Evolutionary conservation across 2,329 filamentous ascomycete genomes (phyloP).

Genomic region (Davidsoniella neocaledoniae): DNA sequence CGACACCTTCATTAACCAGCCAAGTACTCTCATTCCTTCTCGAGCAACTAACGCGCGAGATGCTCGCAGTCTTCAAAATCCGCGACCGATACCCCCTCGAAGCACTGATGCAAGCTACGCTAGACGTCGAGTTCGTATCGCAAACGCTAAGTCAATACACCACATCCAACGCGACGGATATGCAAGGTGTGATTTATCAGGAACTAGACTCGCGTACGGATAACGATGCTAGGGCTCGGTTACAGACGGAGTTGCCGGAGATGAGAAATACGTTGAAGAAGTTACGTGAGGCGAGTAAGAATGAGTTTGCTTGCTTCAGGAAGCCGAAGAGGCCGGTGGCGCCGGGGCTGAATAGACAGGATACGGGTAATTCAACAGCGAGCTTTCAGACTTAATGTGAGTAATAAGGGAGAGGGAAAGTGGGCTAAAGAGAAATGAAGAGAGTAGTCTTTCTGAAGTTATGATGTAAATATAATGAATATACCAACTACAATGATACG

Average conservation of each 20-base stretch:
- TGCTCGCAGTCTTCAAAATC: conserved; percentile 64
- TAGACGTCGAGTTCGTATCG: conserved; percentile 92
- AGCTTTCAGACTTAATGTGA: neutral
- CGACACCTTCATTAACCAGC: conserved; percentile 55
- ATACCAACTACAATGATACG: too few relatives aligned
- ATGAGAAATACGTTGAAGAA: conserved; percentile 79
- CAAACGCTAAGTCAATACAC: conserved; percentile 87
- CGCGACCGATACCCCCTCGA: conserved; percentile 56
- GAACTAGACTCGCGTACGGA: conserved; percentile 81
- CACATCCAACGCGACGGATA: conserved; percentile 61
- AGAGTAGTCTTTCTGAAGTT: too few relatives aligned
- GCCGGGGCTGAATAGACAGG: conserved; percentile 10
- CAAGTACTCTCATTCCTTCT: conserved; percentile 77
- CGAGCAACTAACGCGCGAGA: conserved; percentile 60
- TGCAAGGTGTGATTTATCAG: conserved; percentile 82
- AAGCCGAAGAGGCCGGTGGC: conserved; percentile 32
- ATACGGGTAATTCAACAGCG: conserved; percentile 6
- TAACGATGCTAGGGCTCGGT: conserved; percentile 58
- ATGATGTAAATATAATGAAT: too few relatives aligned
- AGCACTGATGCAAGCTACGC: conserved; percentile 86
- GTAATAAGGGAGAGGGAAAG: too few relatives aligned
- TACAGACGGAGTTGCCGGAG: conserved; percentile 78
- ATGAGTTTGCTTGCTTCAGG: conserved; percentile 75
- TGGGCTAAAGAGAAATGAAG: too few relatives aligned
- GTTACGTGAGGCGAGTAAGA: conserved; percentile 63